These are phyloP conservation scores for Hsuehochloa calcarea DNA, from an alignment of 176 grass and related monocot genomes.

Conservation along the genomic window DNA sequence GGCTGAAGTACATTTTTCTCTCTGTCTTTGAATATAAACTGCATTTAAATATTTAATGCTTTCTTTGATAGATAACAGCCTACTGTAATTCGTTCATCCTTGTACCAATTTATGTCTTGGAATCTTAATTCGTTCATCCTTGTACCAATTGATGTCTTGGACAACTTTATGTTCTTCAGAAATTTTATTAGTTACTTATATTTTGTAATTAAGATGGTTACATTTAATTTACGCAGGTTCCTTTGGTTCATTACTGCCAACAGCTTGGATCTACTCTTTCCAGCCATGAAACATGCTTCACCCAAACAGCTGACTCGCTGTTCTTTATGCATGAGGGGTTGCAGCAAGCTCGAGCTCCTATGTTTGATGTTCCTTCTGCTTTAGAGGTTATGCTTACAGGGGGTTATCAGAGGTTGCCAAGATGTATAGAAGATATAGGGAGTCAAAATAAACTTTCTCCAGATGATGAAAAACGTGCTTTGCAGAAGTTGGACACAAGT, in stretches of 20 bases:
- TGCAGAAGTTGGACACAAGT: constrained; percentile 73
- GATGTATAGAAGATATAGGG: constrained; percentile 82
- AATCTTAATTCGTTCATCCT: neutral
- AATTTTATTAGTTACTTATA: neutral
- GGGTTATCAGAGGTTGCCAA: constrained; percentile 71
- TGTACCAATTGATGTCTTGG: neutral
- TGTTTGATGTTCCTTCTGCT: constrained; percentile 96
- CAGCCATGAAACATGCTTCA: constrained; percentile 91
- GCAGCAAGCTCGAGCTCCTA: constrained; percentile 77
- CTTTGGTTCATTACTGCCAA: constrained; percentile 90
- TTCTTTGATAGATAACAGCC: neutral
- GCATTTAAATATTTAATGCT: neutral
- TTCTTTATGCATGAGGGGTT: constrained; percentile 81
- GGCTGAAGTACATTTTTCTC: neutral
- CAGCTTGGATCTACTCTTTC: constrained; percentile 89
- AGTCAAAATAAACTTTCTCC: constrained; percentile 62
- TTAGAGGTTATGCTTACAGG: constrained; percentile 87
- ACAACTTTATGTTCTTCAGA: neutral
- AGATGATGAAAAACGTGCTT: constrained; percentile 74
- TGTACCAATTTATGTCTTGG: neutral
- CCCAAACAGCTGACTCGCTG: constrained; percentile 88
- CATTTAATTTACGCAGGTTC: constrained; percentile 54
- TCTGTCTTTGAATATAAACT: neutral
- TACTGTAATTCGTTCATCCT: neutral
- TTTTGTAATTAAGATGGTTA: constrained; percentile 14